Percentiles rank a stretch among this genome's conserved stretches.
These are phyloP conservation scores for Metschnikowia hibisci DNA, from an alignment of 805 yeast species.

Conservation along the genomic window DNA sequence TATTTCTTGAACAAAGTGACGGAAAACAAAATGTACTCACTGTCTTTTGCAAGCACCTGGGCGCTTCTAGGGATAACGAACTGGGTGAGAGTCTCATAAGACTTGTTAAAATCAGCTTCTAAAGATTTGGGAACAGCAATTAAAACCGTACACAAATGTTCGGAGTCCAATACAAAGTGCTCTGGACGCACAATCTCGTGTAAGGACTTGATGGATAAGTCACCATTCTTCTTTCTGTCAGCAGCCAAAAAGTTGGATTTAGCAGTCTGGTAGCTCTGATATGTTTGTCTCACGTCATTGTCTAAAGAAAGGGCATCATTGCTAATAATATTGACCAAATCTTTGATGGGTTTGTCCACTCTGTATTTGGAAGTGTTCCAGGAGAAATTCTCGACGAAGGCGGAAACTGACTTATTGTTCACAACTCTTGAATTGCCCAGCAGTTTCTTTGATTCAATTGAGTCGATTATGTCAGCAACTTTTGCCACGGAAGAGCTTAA, in stretches of 20 bases:
- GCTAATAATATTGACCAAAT: constrained; percentile 64
- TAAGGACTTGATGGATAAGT: constrained; percentile 82
- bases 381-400: constrained; percentile 67
- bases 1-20: constrained; percentile 84
- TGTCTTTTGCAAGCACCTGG: constrained; percentile 60
- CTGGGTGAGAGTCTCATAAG: constrained; percentile 71
- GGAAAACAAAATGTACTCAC: constrained; percentile 67
- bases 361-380: constrained; percentile 91
- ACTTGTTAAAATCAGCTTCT: constrained; percentile 54
- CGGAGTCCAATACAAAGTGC: constrained; percentile 82
- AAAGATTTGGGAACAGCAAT: constrained; percentile 79
- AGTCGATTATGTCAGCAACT: constrained; percentile 66
- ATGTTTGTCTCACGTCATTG: constrained; percentile 75
- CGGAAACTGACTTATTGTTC: constrained; percentile 48
- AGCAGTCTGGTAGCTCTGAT: constrained; percentile 72
- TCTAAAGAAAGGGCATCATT: constrained; percentile 81
- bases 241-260: constrained; percentile 81
- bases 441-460: constrained; percentile 24
- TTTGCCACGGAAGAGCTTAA: constrained; percentile 66
- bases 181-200: constrained; percentile 83
- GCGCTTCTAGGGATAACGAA: constrained; percentile 95
- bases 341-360: constrained; percentile 76
- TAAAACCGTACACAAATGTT: constrained; percentile 79
- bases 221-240: constrained; percentile 91
- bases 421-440: constrained; percentile 33